Base-by-base conservation (phyloP, 129 eudicot species). In the Ambrosia trifida region DNA sequence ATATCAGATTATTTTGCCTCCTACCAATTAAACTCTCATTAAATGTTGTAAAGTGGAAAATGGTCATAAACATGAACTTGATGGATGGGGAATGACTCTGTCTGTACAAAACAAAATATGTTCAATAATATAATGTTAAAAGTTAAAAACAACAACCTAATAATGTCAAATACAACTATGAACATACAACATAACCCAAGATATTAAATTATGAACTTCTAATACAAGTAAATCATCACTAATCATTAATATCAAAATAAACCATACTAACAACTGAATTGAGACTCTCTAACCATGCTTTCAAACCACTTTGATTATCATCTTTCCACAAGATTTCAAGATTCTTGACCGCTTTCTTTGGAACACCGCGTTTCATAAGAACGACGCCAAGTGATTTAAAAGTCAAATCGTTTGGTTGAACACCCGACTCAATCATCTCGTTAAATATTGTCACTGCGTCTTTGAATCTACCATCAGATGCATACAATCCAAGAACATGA, bases 321-420 rank as follows among this genome's bases (percentile, higher is more conserved):
- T 72, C 56, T 73, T 76, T 93, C 85, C 98, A 76, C 82, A 47
- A 63, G 14, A 38, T 46, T 67, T 87, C 93, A 62, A 94, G 93
- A 76, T 85, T 85, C 53, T 64, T 72, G 50, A 89, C 72, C 17
- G 87, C 88, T 61, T 82, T 63, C 81, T 85, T 83, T 11, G 92
- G 76, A 58, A 94, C 89, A 18, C 98, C 96, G 17, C 90, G 86
- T 79, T 89, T 87, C 78, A 89, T 62, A 4, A 89, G 83, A 75
- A 85, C 82, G 40, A 68, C 68, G 64, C 91, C 88, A 19, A 89
- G 87, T 31, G 88, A 79, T 68, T 65, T 80, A 36, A 83, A 85
- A 28, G 95, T 89, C 11, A 83, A 89, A 65, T 83, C 92, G 75
- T 93, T 88, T 0, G 96, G 95, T 62, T 70, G 80, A 47, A 89